Base-by-base conservation (phyloP, 352 stramenopile species). In the Globisporangium middletonii region DNA sequence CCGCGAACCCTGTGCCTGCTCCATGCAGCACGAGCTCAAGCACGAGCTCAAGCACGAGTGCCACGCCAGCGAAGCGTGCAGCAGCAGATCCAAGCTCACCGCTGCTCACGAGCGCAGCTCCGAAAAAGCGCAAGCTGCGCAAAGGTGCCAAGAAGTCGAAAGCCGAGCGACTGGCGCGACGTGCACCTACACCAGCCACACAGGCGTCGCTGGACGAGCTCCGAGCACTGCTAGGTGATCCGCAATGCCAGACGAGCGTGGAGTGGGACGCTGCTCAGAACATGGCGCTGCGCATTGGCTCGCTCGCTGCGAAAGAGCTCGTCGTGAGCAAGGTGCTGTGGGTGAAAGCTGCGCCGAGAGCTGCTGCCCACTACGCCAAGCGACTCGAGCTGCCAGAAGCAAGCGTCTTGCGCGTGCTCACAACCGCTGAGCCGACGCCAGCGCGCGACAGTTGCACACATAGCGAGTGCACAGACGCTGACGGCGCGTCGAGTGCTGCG, bases 341-440 rank as follows among this genome's bases (percentile, higher is more conserved):
- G 41, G 27, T 62, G 8, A 71, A 68, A 16, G 37, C 71, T 35
- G 70, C 65, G n/a, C 71, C 73, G 4, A 69, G 69, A 42, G 79
- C 79, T 4, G 82, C 79, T 3, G 82, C 72, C 19, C 82, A 92
- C 55, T 92, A 92, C 67, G 72, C 76, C 26, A 75, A 79, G 56
- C 79, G 82, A 1, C 63, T 92, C 30, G 53, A 61, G 43, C 15
- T 87, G 43, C 37, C 44, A 6, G 48, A 60, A 2, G 30, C 65
- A 35, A 73, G 79, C 35, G 50, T 84, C 4, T 18, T 89, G 56
- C 43, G 13, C 18, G 50, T 59, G 2, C 52, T 69, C 15, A 19
- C 30, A 12, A 27, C 18, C 15, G 33, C 12, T 23, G 28, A 26
- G 18, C 8, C 15, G 5, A n/a, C 4, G 37, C 12, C 7, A 53